Conservation (phyloP, 805 yeast species). For the Yamadazyma insecticola region DNA sequence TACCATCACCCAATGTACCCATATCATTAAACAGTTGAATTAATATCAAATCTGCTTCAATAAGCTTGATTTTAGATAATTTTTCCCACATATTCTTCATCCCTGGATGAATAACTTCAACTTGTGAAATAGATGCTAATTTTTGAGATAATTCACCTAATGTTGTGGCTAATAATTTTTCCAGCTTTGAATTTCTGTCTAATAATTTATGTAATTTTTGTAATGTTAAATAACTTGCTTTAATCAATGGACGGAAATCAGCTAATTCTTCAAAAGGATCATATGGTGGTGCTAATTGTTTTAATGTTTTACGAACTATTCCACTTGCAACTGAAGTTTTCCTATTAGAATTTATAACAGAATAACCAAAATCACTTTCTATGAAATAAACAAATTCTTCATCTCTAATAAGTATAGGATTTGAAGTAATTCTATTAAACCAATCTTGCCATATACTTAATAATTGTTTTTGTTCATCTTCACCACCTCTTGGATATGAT, state of each 20-base stretch:
- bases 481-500: conserved; percentile 77
- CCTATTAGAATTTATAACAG: conserved; percentile 55
- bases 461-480: conserved; percentile 66
- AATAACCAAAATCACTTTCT: conserved; percentile 67
- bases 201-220: conserved; percentile 48
- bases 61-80: conserved; percentile 61
- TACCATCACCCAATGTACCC: conserved; percentile 74
- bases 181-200: conserved; percentile 55
- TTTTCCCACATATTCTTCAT: conserved; percentile 77
- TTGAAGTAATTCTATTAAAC: conserved; percentile 69
- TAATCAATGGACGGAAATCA: conserved; percentile 81
- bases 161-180: conserved; percentile 46
- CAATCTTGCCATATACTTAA: conserved; percentile 68
- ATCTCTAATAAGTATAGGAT: conserved; percentile 79
- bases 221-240: conserved; percentile 60
- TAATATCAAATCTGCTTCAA: conserved; percentile 73
- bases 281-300: conserved; percentile 87
- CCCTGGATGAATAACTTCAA: conserved; percentile 54
- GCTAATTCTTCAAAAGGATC: conserved; percentile 82
- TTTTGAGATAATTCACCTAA: conserved; percentile 45
- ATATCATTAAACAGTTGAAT: conserved; percentile 66
- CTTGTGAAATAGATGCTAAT: conserved; percentile 33
- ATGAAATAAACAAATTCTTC: conserved; percentile 85
- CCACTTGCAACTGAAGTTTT: conserved; percentile 74
- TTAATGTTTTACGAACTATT: conserved; percentile 78